phyloP scores from a whole-genome alignment of 208 protist genomes.

The Spongospora subterranea region DNA sequence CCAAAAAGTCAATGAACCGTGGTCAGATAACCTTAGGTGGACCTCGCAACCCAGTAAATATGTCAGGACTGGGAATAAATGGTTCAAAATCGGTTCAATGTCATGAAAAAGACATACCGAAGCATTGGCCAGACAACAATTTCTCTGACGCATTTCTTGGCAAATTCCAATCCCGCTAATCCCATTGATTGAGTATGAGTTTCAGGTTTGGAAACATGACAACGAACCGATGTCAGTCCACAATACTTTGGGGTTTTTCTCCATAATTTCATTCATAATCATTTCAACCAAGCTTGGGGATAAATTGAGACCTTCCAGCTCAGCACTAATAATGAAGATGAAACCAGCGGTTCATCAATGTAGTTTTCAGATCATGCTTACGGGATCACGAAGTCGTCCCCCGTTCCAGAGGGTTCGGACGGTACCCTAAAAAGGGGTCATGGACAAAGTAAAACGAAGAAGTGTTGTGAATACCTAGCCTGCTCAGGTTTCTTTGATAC shows the following conservation, averaged over 20 bases:
- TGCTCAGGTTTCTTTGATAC: too few species aligned
- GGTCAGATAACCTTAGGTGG: conserved; percentile 57
- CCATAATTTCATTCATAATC: conserved; percentile 67
- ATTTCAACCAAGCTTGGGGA: conserved; percentile 67
- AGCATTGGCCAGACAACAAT: conserved; percentile 71
- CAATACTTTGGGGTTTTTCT: conserved; percentile 59
- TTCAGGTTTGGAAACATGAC: not conserved
- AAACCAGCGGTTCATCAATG: too few species aligned
- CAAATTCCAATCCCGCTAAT: conserved; percentile 67
- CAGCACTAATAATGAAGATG: too few species aligned
- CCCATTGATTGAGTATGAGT: not conserved
- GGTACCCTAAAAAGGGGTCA: too few species aligned
- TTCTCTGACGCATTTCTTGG: conserved; percentile 67
- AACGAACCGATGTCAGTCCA: conserved; percentile 68
- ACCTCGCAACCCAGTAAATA: conserved; percentile 72
- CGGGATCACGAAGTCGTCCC: too few species aligned
- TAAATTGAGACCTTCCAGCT: conserved; percentile 44
- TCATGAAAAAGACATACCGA: not conserved
- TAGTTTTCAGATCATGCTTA: too few species aligned
- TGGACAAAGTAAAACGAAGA: too few species aligned
- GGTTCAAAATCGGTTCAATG: conserved; percentile 58
- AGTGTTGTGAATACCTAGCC: too few species aligned
- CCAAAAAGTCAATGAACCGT: not conserved
- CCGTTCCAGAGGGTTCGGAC: too few species aligned
- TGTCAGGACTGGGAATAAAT: conserved; percentile 72